Evolutionary conservation across 768 basidiomycete species (phyloP), one percentile per base, ranked within the genome.

Genomic region (Paxillus rubicundulus): DNA sequence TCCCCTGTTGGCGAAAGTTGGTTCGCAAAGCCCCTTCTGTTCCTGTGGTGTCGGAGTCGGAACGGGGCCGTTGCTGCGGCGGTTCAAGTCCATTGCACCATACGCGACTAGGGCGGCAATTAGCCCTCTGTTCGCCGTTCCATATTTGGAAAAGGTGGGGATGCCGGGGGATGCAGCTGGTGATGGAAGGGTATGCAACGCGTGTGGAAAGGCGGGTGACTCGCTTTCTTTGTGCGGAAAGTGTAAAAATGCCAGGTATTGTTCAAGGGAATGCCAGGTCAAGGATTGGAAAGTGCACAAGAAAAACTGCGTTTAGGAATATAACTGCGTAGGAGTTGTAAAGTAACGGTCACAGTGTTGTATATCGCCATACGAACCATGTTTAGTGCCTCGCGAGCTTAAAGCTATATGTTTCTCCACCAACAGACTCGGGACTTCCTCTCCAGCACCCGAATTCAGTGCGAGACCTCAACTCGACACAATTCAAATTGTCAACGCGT

Each of bases 21-120:
- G 76, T 30, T 65, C 72, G 14, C 68, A 68, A 32, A 60, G 60
- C 9, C 80, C 81, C 0, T 62, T 83, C 18, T 86, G 24, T 6
- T 24, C 24, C 24, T 24, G 24, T 24, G 24, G 24, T 24, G 24
- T 24, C 24, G 24, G 24, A 24, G 24, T 24, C 6, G 24, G 24
- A 6, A 24, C 24, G 24, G 24, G 6, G 24, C 24, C 24, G 24
- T 24, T 24, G 24, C 24, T 24, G 24, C 24, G 56, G 12, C 54
- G 59, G 9, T 83, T 78, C 77, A 64, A 66, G 52, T 5, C 32
- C 2, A 59, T 83, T 12, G 72, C 72, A 2, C 72, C 72, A 7
- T 75, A 75, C 47, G 74, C 70, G 13, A 82, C 79, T 1, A 70
- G 82, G 9, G 65, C 74, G 5, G 84, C 80, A 0, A 64, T 86